A percentile compares a stretch with the other conserved stretches of the same genome.
Evolutionary conservation across 140 eudicot species (phyloP).

Genomic region (Ambrosia hybrid): DNA sequence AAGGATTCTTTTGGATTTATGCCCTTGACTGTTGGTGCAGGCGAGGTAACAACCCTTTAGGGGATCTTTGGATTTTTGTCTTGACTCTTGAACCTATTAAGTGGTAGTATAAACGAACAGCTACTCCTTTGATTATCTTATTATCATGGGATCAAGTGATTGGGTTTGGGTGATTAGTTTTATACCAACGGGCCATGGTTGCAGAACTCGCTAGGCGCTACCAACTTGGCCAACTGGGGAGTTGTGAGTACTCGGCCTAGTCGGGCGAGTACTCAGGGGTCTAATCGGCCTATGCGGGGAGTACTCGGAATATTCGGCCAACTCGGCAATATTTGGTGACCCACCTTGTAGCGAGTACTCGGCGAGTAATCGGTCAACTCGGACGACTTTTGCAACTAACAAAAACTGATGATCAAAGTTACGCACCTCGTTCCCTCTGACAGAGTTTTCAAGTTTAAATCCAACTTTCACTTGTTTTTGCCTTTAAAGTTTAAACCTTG

Average conservation of each 20-base stretch:
- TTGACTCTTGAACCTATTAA: too few species aligned
- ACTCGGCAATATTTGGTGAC: too few species aligned
- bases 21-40: slow-evolving; percentile 64
- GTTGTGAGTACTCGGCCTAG: too few species aligned
- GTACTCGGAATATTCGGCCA: too few species aligned
- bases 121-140: neutral
- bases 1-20: slow-evolving; percentile 77
- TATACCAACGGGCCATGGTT: neutral
- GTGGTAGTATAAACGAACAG: neutral
- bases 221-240: too few species aligned
- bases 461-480: neutral
- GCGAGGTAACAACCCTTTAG: slow-evolving; percentile 51
- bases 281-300: too few species aligned
- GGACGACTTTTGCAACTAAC: too few species aligned
- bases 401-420: neutral
- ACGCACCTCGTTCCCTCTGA: neutral
- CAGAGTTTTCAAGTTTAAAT: neutral
- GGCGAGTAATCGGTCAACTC: too few species aligned
- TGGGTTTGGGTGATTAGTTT: neutral
- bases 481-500: too few species aligned
- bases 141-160: neutral
- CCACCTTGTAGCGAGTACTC: too few species aligned
- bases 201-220: too few species aligned
- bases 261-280: too few species aligned
- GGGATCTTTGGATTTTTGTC: neutral